Conservation (phyloP, 495 filamentous ascomycete genomes). For the Baudoinia panamericana region DNA sequence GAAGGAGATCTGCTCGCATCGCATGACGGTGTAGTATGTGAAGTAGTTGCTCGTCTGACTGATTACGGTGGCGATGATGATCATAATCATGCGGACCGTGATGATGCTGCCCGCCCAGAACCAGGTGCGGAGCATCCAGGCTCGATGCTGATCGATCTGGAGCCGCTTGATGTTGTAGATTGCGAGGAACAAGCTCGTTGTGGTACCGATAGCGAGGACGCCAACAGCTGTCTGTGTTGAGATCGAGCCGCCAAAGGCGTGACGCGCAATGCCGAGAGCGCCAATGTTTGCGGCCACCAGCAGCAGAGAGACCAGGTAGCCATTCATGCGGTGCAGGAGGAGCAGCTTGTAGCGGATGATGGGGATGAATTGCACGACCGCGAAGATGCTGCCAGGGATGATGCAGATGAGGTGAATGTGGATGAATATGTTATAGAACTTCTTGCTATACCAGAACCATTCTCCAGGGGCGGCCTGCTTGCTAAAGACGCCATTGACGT, state of each 20-base stretch:
- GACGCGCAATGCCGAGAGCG: conserved; percentile 34
- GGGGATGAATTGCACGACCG: conserved; percentile 40
- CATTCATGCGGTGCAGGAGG: conserved; percentile 40
- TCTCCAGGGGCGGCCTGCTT: conserved; percentile 32
- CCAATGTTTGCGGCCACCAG: conserved; percentile 29
- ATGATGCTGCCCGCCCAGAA: conserved; percentile 38
- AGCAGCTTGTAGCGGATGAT: conserved; percentile 35
- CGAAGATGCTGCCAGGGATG: conserved; percentile 36
- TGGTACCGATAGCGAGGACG: conserved; percentile 29
- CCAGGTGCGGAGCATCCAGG: conserved; percentile 43
- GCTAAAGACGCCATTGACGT: conserved; percentile 18
- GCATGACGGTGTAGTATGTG: conserved; percentile 22
- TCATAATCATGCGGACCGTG: conserved; percentile 33
- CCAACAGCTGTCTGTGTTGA: conserved; percentile 31
- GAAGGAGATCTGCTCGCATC: conserved; percentile 35
- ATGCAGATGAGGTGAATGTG: conserved; percentile 35
- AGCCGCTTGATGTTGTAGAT: conserved; percentile 39
- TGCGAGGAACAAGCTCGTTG: conserved; percentile 28
- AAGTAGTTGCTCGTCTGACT: conserved; percentile 25
- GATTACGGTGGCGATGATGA: conserved; percentile 28
- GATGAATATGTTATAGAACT: conserved; percentile 33
- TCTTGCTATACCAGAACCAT: conserved; percentile 28
- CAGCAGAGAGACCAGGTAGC: conserved; percentile 36
- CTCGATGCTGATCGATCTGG: conserved; percentile 44
- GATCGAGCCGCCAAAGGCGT: conserved; percentile 35